Evolutionary conservation across 306 rosid genomes (phyloP).

Genomic region (Gynostemma pentaphyllum): DNA sequence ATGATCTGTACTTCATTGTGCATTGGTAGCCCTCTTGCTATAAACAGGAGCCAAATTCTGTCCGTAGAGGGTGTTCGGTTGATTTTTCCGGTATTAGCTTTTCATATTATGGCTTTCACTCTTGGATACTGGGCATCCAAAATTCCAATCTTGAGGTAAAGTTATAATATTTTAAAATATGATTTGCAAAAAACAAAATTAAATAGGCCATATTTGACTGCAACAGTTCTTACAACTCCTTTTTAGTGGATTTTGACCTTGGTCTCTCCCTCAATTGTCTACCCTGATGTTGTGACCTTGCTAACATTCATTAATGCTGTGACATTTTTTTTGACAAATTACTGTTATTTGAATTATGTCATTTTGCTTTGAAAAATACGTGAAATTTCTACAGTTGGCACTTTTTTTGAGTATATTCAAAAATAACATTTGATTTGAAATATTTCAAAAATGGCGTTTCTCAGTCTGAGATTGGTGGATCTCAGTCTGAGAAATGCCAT

Average conservation of each 20-base stretch:
- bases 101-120: slow-evolving; percentile 69
- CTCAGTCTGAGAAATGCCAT: no score
- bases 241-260: no score
- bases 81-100: slow-evolving; percentile 58
- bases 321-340: no score
- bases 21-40: slow-evolving; percentile 95
- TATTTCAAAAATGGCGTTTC: no score
- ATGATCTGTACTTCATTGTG: slow-evolving; percentile 92
- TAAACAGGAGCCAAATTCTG: slow-evolving; percentile 63
- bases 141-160: slow-evolving; percentile 60
- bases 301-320: not conserved
- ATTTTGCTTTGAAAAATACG: no score
- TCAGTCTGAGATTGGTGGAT: no score
- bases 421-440: no score
- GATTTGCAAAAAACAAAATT: not conserved
- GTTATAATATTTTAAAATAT: not conserved
- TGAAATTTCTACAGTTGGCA: no score
- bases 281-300: not conserved
- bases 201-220: no score
- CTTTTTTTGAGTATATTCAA: no score
- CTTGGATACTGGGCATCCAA: slow-evolving; percentile 80
- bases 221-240: not conserved
- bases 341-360: no score
- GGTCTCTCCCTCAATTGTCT: not conserved
- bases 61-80: slow-evolving; percentile 64